Conservation (phyloP, 2,329 filamentous ascomycete species). For the Orbilia brochopaga region DNA sequence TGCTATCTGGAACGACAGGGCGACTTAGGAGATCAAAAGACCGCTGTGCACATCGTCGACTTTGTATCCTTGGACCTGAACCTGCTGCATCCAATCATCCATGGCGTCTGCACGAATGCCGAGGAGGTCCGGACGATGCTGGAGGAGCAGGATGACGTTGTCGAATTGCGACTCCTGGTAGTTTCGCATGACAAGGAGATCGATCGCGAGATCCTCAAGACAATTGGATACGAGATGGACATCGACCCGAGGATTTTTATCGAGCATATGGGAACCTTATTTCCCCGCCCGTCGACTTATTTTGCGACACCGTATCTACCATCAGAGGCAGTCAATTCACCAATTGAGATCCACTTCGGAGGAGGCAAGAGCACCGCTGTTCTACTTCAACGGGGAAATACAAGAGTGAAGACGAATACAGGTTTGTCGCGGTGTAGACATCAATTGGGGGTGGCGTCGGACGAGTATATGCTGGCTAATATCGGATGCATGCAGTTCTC, state of each 20-base stretch:
- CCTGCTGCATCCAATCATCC: conserved; percentile 40
- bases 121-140: conserved; percentile 39
- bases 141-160: conserved; percentile 42
- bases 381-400: conserved; percentile 17
- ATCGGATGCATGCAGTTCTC: conserved; percentile 19
- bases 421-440: conserved; percentile 9
- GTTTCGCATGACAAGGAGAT: conserved; percentile 47
- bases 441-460: background rate
- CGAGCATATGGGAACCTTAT: conserved; percentile 45
- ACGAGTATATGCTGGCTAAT: background rate
- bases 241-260: conserved; percentile 46
- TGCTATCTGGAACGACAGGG: conserved; percentile 32
- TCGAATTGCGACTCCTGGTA: conserved; percentile 29
- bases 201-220: conserved; percentile 37
- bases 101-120: conserved; percentile 34
- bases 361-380: conserved; percentile 42
- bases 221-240: conserved; percentile 43
- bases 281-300: conserved; percentile 37
- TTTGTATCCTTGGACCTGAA: conserved; percentile 29
- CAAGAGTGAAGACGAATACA: conserved; percentile 32
- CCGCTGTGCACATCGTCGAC: conserved; percentile 36
- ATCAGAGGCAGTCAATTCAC: conserved; percentile 37
- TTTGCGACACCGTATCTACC: conserved; percentile 46
- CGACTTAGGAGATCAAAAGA: conserved; percentile 10
- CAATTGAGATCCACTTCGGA: conserved; percentile 48